Evolutionary conservation across 1,284 basidiomycete species (phyloP), one percentile per base, ranked within the genome.

Genomic region (Erythrobasidium hasegawianum): DNA sequence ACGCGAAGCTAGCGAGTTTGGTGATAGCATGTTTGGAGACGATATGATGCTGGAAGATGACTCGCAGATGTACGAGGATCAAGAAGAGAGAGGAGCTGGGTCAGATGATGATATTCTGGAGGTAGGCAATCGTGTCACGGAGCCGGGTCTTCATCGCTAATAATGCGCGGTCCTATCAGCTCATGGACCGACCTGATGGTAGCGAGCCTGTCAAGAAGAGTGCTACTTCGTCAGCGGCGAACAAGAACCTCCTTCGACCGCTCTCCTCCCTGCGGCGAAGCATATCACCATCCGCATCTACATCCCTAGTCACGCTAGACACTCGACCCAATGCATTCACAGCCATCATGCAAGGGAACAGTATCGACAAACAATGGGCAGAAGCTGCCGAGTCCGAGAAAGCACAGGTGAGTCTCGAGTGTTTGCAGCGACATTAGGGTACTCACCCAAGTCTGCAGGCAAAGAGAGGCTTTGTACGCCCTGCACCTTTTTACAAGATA

Each of bases 401-500:
- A 60, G 80, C 80, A 24, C 79, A 77, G 62, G 52, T 33, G 11
- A 26, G 47, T 29, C 18, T n/a, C n/a, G n/a, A n/a, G n/a, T n/a
- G n/a, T n/a, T n/a, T n/a, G n/a, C n/a, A n/a, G n/a, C n/a, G n/a
- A n/a, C n/a, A n/a, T n/a, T n/a, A n/a, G n/a, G n/a, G n/a, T n/a
- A n/a, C n/a, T n/a, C n/a, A n/a, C n/a, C n/a, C n/a, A n/a, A n/a
- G 67, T 62, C 77, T 72, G 47, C 50, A 53, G 64, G 20, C 83
- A 82, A 69, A 77, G 76, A 14, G 82, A 82, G 54, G 82, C 81
- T n/a, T 83, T 82, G 27, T 81, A 87, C 43, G 89, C 58, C 86
- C 85, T 64, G 90, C 91, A 1, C 93, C 93, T 0, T 96, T 96
- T 76, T 96, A 94, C 79, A 97, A 96, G 79, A 84, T 93, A 54